Evolutionary conservation across 1,284 basidiomycete genomes (phyloP).

Genomic region (Vanrija sp.): DNA sequence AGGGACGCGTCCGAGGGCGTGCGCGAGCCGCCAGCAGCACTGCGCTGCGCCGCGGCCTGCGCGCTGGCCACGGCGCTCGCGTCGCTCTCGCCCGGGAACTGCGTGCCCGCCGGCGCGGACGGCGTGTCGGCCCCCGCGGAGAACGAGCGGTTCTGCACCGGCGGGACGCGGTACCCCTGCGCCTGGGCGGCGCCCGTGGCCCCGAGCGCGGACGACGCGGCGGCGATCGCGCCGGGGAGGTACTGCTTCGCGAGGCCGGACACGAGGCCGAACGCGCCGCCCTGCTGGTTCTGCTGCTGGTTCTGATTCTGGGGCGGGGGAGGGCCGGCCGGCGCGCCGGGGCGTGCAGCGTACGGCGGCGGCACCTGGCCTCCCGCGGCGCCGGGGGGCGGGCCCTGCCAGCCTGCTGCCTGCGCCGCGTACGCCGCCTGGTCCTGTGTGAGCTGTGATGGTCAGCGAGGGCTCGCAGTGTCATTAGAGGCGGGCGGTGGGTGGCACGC

Average conservation of each 20-base stretch:
- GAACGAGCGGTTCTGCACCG: too few species aligned
- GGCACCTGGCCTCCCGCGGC: slow-evolving; percentile 3
- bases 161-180: neutral
- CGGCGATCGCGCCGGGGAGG: slow-evolving; percentile 40
- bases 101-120: slow-evolving; percentile 1
- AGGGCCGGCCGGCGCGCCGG: slow-evolving; percentile 25
- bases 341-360: slow-evolving; percentile 22
- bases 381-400: slow-evolving; percentile 9
- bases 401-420: slow-evolving; percentile 1
- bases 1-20: slow-evolving; percentile 8
- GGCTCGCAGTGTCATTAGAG: neutral
- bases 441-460: neutral
- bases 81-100: slow-evolving; percentile 5
- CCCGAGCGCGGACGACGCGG: slow-evolving; percentile 25
- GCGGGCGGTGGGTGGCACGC: too few species aligned
- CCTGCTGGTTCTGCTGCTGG: slow-evolving; percentile 17
- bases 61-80: too few species aligned
- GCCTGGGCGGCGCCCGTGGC: slow-evolving; percentile 11
- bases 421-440: neutral
- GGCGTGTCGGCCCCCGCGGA: neutral
- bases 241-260: slow-evolving; percentile 25
- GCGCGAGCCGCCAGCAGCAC: neutral
- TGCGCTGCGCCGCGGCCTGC: too few species aligned
- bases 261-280: slow-evolving; percentile 28
- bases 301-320: slow-evolving; percentile 42